These are phyloP conservation scores for Ascochyta lentis DNA, from an alignment of 2,329 filamentous ascomycete genomes.

Conservation along the genomic window DNA sequence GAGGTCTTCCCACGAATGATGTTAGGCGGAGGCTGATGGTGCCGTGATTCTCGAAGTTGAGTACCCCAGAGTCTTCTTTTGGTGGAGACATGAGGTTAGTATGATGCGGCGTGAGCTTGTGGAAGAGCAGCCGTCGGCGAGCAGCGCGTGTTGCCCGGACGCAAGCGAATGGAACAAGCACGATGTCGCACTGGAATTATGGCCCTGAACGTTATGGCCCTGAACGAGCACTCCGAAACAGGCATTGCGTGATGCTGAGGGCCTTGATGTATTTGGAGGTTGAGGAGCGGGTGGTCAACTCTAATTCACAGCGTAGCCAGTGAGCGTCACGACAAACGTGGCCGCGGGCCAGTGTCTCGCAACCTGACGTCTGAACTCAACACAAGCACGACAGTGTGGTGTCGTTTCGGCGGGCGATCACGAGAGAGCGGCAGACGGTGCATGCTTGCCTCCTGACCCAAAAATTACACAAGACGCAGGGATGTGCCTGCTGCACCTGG, in stretches of 20 bases:
- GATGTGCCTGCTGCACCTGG: constrained; percentile 23
- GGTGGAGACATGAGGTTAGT: constrained; percentile 25
- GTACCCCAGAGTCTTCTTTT: constrained; percentile 27
- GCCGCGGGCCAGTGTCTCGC: constrained; percentile 12
- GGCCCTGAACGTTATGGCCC: constrained; percentile 1
- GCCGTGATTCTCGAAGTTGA: constrained; percentile 20
- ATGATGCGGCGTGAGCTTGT: constrained; percentile 19
- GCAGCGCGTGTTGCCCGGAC: constrained; percentile 6
- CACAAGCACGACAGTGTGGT: constrained; percentile 14
- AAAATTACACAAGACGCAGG: constrained; percentile 37
- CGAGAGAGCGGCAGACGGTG: constrained; percentile 39
- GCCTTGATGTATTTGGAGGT: not conserved
- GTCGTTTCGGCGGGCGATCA: constrained; percentile 34
- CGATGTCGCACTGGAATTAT: constrained; percentile 2
- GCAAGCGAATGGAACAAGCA: constrained; percentile 3
- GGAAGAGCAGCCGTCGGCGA: constrained; percentile 26
- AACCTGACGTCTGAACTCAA: constrained; percentile 18
- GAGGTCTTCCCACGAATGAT: constrained; percentile 21
- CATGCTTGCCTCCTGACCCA: constrained; percentile 42
- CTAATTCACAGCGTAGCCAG: constrained; percentile 8
- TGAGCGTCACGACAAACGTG: not conserved
- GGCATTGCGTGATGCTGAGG: constrained; percentile 5
- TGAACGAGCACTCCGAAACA: constrained; percentile 1
- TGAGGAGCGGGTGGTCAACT: constrained; percentile 13
- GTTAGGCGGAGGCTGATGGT: constrained; percentile 18